Conservation (phyloP, 2,329 filamentous ascomycete genomes). For the Dactylellina haptotyla region DNA sequence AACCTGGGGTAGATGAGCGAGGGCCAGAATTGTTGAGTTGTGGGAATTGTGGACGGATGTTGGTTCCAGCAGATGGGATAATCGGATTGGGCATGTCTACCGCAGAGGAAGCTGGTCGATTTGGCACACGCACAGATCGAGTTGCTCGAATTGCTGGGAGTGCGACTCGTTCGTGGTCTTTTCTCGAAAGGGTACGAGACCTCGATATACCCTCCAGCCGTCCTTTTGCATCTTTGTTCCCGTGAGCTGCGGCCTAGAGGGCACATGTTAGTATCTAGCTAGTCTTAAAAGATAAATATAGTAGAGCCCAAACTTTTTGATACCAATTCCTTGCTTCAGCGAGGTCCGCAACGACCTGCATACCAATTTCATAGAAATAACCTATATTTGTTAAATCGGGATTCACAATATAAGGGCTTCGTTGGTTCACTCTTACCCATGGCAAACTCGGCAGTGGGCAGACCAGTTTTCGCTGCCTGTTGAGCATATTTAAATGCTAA, state of each 20-base stretch:
- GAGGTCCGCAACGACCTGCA: slow-evolving; percentile 84
- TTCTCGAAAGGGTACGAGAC: slow-evolving; percentile 84
- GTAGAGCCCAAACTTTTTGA: slow-evolving; percentile 59
- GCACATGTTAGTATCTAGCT: slow-evolving; percentile 59
- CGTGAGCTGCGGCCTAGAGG: slow-evolving; percentile 81
- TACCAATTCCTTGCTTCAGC: slow-evolving; percentile 90
- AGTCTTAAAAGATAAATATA: background rate
- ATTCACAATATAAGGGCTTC: background rate
- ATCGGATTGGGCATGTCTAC: slow-evolving; percentile 52
- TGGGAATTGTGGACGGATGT: slow-evolving; percentile 15
- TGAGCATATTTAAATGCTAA: slow-evolving; percentile 91
- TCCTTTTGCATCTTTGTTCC: slow-evolving; percentile 85
- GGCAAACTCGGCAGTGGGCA: slow-evolving; percentile 93
- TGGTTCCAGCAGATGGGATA: slow-evolving; percentile 24
- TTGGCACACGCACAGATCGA: slow-evolving; percentile 42
- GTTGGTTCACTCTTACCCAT: slow-evolving; percentile 66
- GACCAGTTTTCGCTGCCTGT: slow-evolving; percentile 80
- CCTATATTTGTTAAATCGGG: slow-evolving; percentile 60
- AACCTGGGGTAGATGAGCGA: slow-evolving; percentile 42
- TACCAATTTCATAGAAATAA: slow-evolving; percentile 97
- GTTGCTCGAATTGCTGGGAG: slow-evolving; percentile 77
- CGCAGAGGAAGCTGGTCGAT: slow-evolving; percentile 30
- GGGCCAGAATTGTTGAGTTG: slow-evolving; percentile 1
- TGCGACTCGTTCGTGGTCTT: slow-evolving; percentile 91
- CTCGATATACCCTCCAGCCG: slow-evolving; percentile 85